Base-by-base conservation (phyloP, 495 filamentous ascomycete genomes). In the Schizothecium vesticola region DNA sequence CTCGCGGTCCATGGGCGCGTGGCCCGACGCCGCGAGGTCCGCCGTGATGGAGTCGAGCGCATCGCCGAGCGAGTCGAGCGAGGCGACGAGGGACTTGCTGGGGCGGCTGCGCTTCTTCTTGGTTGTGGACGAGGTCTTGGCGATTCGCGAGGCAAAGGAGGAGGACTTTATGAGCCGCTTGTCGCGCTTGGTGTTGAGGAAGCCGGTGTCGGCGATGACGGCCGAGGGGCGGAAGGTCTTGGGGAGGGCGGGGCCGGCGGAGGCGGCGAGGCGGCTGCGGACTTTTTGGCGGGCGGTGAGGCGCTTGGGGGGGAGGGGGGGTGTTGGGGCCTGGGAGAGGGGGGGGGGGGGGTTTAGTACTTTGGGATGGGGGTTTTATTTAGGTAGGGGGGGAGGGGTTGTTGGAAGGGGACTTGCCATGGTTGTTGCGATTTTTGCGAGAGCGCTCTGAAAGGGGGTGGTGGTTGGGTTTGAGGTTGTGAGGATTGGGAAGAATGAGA, bases 121-220 rank as follows among this genome's bases (percentile, higher is more conserved):
- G 33, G 70, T 64, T n/a, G 72, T 69, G n/a, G 72, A 29, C 26
- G 81, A 74, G 8, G 84, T 72, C 71, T 94, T 94, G 69, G 88
- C 82, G 70, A 97, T 90, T 62, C 88, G 88, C 10, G 86, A 87
- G 28, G 96, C 79, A 74, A 97, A 91, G 28, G 87, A 76, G 5
- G 89, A 86, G 80, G 90, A 91, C 72, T 92, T 93, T 73, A 94
- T 90, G 29, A 78, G 75, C 12, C 87, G 90, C 78, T 93, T 95
- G 79, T 92, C 90, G 73, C 84, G 87, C 77, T 96, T 97, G 63
- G 84, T 83, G 69, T 84, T 86, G 63, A 85, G 81, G 76, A 90
- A 90, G 62, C 43, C 43, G 19, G 64, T 55, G 75, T 82, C 79
- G 11, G 73, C 64, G 3, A 75, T 73, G 7, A 74, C 66, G 67